Percentiles rank a stretch among this genome's conserved stretches.
Evolutionary conservation across 2,329 filamentous ascomycete species (phyloP).

Genomic region (Chlorencoelia australis): DNA sequence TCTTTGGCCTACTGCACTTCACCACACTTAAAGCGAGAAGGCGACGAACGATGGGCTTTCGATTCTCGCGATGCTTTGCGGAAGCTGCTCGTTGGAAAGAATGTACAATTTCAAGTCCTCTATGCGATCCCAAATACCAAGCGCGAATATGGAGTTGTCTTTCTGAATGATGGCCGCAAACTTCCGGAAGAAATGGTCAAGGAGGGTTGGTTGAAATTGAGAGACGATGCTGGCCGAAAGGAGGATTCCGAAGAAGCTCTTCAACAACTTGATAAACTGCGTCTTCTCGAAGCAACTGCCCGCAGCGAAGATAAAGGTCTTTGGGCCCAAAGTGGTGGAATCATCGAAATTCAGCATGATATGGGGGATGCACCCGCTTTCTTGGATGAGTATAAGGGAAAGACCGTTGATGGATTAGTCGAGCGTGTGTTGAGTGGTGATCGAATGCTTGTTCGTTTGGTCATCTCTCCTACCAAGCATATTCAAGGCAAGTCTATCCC

Average conservation of each 20-base stretch:
- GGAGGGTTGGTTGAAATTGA: slow-evolving; percentile 85
- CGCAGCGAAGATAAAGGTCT: slow-evolving; percentile 71
- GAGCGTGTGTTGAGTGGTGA: slow-evolving; percentile 90
- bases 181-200: slow-evolving; percentile 77
- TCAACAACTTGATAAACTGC: slow-evolving; percentile 65
- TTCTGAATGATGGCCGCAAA: slow-evolving; percentile 63
- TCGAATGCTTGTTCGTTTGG: slow-evolving; percentile 72
- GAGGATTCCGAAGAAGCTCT: slow-evolving; percentile 73
- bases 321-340: slow-evolving; percentile 57
- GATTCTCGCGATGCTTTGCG: slow-evolving; percentile 90
- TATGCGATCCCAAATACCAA: slow-evolving; percentile 81
- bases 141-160: slow-evolving; percentile 78
- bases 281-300: slow-evolving; percentile 66
- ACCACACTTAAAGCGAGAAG: slow-evolving; percentile 76
- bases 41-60: slow-evolving; percentile 87
- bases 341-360: slow-evolving; percentile 74
- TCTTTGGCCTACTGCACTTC: slow-evolving; percentile 89
- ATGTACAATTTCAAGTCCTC: slow-evolving; percentile 71
- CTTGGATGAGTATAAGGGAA: slow-evolving; percentile 73
- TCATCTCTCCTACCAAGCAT: slow-evolving; percentile 75
- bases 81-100: slow-evolving; percentile 73
- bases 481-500: slow-evolving; percentile 31
- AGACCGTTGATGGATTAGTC: slow-evolving; percentile 74
- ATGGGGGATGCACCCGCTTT: slow-evolving; percentile 66
- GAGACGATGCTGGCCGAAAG: slow-evolving; percentile 87